Evolutionary conservation across 2,329 filamentous ascomycete genomes (phyloP).

Genomic region (Colletotrichum destructivum): DNA sequence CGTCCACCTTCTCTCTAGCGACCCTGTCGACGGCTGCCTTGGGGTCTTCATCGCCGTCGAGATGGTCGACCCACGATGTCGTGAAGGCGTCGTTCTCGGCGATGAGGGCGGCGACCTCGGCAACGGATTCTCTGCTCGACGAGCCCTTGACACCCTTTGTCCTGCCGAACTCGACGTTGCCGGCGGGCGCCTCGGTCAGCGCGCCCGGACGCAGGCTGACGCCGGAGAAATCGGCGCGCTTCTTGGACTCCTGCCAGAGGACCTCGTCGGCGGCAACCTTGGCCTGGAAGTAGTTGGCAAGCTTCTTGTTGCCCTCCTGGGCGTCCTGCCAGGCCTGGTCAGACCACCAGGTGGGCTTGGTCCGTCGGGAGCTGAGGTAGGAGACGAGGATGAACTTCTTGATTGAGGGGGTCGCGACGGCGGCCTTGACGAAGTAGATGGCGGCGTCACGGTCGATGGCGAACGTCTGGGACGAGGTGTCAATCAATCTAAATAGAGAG

Average conservation of each 20-base stretch:
- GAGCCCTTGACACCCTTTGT: slow-evolving; percentile 55
- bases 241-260: slow-evolving; percentile 64
- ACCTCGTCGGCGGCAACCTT: slow-evolving; percentile 74
- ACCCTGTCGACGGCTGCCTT: slow-evolving; percentile 64
- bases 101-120: slow-evolving; percentile 69
- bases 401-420: slow-evolving; percentile 67
- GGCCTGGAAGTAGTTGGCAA: slow-evolving; percentile 71
- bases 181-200: slow-evolving; percentile 65
- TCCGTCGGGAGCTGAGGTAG: slow-evolving; percentile 69
- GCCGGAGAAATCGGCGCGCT: slow-evolving; percentile 59
- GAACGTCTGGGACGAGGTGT: slow-evolving; percentile 60
- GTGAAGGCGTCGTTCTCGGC: slow-evolving; percentile 64
- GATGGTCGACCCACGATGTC: slow-evolving; percentile 69
- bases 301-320: slow-evolving; percentile 59
- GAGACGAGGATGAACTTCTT: slow-evolving; percentile 77
- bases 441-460: slow-evolving; percentile 76
- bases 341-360: slow-evolving; percentile 70
- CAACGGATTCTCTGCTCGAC: slow-evolving; percentile 73
- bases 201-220: slow-evolving; percentile 69
- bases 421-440: slow-evolving; percentile 73
- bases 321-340: slow-evolving; percentile 64
- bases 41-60: slow-evolving; percentile 67
- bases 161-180: slow-evolving; percentile 64
- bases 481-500: slow-evolving; percentile 25
- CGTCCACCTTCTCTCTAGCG: slow-evolving; percentile 65